A percentile compares a stretch with the other conserved stretches of the same genome.
Conservation (phyloP, 495 filamentous ascomycete species). For the Aspergillus heteromorphus region DNA sequence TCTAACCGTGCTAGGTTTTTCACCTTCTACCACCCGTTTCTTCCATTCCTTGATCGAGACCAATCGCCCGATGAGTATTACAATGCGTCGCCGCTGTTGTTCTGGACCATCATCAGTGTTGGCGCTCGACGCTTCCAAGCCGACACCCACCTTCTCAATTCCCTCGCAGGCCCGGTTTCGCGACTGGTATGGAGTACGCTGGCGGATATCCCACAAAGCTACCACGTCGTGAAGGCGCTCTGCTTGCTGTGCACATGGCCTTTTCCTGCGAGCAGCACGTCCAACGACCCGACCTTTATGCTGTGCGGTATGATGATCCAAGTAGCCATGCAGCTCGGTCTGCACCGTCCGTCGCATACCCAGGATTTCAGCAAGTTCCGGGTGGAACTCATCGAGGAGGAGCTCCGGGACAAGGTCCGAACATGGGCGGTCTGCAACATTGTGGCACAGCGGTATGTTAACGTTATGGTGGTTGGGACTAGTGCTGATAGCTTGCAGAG, state of each 20-base stretch:
- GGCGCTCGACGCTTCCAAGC: conserved; percentile 68
- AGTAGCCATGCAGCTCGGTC: conserved; percentile 81
- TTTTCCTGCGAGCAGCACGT: conserved; percentile 78
- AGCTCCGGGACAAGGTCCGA: conserved; percentile 75
- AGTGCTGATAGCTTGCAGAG: conserved; percentile 35
- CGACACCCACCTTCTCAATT: conserved; percentile 61
- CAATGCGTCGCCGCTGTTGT: conserved; percentile 67
- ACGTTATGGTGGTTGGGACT: background rate
- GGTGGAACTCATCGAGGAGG: conserved; percentile 77
- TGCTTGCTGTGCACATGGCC: conserved; percentile 90
- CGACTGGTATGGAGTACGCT: conserved; percentile 77
- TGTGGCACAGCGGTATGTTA: conserved; percentile 69
- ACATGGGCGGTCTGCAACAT: conserved; percentile 94
- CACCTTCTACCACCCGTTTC: conserved; percentile 74
- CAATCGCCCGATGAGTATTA: conserved; percentile 71
- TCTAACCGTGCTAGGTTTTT: conserved; percentile 53
- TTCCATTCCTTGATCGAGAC: conserved; percentile 72
- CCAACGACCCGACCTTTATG: conserved; percentile 85
- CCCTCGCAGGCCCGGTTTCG: conserved; percentile 66
- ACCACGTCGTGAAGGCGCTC: conserved; percentile 87
- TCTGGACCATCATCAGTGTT: conserved; percentile 82
- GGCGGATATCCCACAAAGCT: conserved; percentile 76
- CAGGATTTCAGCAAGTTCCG: conserved; percentile 85
- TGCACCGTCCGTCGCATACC: conserved; percentile 83
- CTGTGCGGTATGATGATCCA: conserved; percentile 89